A percentile compares a stretch with the other conserved stretches of the same genome.
phyloP scores from a whole-genome alignment of 2,329 filamentous ascomycete genomes.

The Alternaria rosae region DNA sequence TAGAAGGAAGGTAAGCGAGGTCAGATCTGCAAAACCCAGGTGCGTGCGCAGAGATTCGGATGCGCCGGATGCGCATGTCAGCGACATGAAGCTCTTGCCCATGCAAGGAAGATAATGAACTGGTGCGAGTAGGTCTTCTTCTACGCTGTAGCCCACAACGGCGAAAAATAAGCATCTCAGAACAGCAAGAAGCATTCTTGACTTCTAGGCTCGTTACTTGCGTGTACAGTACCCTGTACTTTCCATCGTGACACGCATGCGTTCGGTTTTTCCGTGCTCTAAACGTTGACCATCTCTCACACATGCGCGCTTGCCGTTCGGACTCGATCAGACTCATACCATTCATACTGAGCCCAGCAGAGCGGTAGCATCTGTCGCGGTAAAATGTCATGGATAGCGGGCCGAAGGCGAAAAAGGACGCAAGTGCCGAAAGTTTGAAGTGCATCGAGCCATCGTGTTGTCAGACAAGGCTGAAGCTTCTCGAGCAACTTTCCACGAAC shows the following conservation, averaged over 20 bases:
- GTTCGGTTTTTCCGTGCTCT: neutral
- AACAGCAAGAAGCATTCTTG: neutral
- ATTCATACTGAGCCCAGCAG: neutral
- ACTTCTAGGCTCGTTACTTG: neutral
- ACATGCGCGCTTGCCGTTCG: neutral
- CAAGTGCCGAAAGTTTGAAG: slow-evolving; percentile 1
- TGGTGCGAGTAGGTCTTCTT: neutral
- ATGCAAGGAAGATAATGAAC: neutral
- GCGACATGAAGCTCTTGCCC: neutral
- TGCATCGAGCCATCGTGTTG: neutral
- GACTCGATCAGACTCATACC: neutral
- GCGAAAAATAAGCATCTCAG: neutral
- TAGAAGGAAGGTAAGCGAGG: slow-evolving; percentile 7
- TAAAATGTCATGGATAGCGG: slow-evolving; percentile 1
- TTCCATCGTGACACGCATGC: neutral
- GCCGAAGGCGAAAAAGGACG: neutral
- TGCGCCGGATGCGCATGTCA: slow-evolving; percentile 1
- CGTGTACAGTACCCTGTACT: neutral
- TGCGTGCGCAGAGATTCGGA: neutral
- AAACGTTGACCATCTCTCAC: neutral
- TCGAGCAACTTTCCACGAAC: slow-evolving; percentile 2
- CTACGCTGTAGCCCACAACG: neutral
- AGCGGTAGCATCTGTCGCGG: neutral
- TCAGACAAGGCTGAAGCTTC: neutral
- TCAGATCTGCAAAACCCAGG: slow-evolving; percentile 4